Base-by-base conservation (phyloP, 768 basidiomycete species). In the Lyophyllum atratum region DNA sequence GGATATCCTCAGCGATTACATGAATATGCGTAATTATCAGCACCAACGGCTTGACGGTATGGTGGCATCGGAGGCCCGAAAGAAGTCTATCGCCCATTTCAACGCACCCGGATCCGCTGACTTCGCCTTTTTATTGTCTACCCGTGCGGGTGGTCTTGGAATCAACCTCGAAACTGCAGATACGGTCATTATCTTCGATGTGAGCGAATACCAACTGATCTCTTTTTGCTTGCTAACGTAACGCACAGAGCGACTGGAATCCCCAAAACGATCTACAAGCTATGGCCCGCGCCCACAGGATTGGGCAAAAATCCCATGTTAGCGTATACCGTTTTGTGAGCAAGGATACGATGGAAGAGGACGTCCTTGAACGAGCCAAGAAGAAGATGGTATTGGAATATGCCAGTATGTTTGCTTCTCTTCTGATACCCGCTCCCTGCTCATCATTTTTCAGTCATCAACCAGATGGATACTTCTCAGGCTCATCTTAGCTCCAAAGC, bases 301-400 rank as follows among this genome's bases (percentile, higher is more conserved):
- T 99, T 67, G 97, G 97, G 3, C 97, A 98, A 72, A 98, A 98
- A 76, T 92, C 90, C 34, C 97, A 99, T 74, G 97, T 99, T 66
- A 98, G 88, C 68, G 97, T 99, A 47, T 98, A 98, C 72, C 90
- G 96, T 25, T 95, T 98, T 70, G 94, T 99, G 67, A 95, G 93
- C 68, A 98, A 98, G 75, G 97, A 98, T 67, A 98, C 96, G 19
- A 97, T 98, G 87, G 97, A 98, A 74, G 97, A 98, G 75, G 97
- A 98, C 67, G 91, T 98, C 19, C 83, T 99, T 45, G 96, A 99
- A 76, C 84, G 96, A 50, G 97, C 97, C 11, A 95, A 95, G 83
- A 93, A 94, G 80, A 98, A 99, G 80, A 98, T 98, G 97, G 94
- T 98, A 43, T 79, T 99, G 60, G 97, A 99, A 73, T 97, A 98